These are phyloP conservation scores for Carpediemonas membranifera DNA, from an alignment of 78 protist species.

Conservation along the genomic window DNA sequence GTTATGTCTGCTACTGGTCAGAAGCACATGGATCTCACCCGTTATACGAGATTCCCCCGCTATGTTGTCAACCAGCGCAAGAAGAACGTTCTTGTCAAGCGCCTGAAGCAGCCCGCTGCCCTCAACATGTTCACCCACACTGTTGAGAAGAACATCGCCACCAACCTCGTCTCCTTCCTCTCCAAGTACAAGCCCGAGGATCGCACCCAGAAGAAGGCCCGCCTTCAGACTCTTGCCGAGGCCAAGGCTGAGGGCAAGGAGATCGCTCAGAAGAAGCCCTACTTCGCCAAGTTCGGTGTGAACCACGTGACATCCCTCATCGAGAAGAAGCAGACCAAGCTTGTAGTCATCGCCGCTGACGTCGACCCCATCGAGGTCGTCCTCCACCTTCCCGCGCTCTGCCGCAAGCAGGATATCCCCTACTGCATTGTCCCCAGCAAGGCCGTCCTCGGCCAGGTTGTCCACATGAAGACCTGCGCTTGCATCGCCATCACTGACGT, in stretches of 20 bases:
- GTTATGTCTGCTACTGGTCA: too few species aligned
- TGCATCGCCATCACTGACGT: constrained; percentile 71
- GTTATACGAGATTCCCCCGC: constrained; percentile 82
- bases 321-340: too few species aligned
- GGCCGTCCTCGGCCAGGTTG: too few species aligned
- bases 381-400: constrained; percentile 87
- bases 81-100: constrained; percentile 58
- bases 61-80: constrained; percentile 86
- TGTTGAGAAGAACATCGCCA: constrained; percentile 63
- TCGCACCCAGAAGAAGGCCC: too few species aligned
- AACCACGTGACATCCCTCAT: constrained; percentile 79
- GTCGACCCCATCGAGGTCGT: constrained; percentile 94
- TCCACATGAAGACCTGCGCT: constrained; percentile 78
- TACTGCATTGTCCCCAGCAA: constrained; percentile 90
- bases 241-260: too few species aligned
- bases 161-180: constrained; percentile 64
- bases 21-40: constrained; percentile 75
- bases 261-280: too few species aligned
- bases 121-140: constrained; percentile 80
- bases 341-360: too few species aligned
- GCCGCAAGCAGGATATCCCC: constrained; percentile 87
- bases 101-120: constrained; percentile 90
- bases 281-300: too few species aligned
- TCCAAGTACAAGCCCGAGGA: constrained; percentile 85
- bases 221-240: constrained; percentile 46